phyloP scores from a whole-genome alignment of 2,329 filamentous ascomycete species.

The Scortechinia acanthostroma region DNA sequence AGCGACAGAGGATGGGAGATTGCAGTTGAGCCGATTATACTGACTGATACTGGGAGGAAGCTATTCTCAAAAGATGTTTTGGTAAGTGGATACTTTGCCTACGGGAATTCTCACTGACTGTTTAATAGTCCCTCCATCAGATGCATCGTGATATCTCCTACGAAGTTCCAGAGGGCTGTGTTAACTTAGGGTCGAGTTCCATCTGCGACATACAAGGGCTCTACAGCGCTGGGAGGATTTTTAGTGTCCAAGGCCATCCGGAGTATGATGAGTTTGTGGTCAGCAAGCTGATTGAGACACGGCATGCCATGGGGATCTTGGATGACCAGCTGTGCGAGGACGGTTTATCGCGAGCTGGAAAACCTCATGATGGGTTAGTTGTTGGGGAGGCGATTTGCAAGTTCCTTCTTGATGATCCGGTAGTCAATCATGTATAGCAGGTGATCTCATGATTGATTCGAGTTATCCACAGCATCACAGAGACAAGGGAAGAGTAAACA shows the following conservation, averaged over 20 bases:
- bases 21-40: conserved; percentile 27
- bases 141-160: conserved; percentile 37
- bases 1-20: conserved; percentile 34
- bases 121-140: conserved; percentile 22
- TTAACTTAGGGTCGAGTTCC: conserved; percentile 29
- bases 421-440: too few relatives aligned
- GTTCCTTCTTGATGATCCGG: not conserved
- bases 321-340: conserved; percentile 11
- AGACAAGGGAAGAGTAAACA: too few relatives aligned
- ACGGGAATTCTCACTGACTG: not conserved
- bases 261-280: conserved; percentile 32
- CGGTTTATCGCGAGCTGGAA: not conserved
- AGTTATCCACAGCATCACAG: too few relatives aligned
- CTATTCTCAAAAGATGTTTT: conserved; percentile 22
- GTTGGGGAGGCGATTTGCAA: not conserved
- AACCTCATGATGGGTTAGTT: not conserved
- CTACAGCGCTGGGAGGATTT: conserved; percentile 24
- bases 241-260: conserved; percentile 38
- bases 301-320: conserved; percentile 12
- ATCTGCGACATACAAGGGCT: conserved; percentile 33
- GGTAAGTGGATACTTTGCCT: not conserved
- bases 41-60: conserved; percentile 28
- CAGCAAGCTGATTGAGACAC: conserved; percentile 15
- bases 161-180: conserved; percentile 24
- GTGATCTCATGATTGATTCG: too few relatives aligned